Conservation (phyloP, 2,329 filamentous ascomycete genomes). For the Plenodomus lindquistii region DNA sequence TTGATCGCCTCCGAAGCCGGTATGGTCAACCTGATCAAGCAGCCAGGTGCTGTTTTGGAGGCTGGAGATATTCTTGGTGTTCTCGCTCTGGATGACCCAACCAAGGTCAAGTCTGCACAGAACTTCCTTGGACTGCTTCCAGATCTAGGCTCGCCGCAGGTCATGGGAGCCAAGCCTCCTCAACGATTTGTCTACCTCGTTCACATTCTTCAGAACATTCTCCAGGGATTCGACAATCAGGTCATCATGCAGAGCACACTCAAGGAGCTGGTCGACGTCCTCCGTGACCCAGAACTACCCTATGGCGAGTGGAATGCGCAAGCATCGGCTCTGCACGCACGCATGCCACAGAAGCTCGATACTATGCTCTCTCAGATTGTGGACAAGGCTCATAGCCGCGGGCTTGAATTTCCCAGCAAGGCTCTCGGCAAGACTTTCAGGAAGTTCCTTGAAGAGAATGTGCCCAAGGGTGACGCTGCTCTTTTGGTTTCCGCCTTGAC, state of each 20-base stretch:
- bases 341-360: slow-evolving; percentile 95
- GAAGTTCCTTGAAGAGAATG: slow-evolving; percentile 87
- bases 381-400: slow-evolving; percentile 76
- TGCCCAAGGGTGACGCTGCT: slow-evolving; percentile 72
- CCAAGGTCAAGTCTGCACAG: slow-evolving; percentile 93
- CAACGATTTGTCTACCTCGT: slow-evolving; percentile 81
- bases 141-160: slow-evolving; percentile 79
- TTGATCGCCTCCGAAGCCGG: slow-evolving; percentile 93
- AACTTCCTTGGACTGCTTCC: slow-evolving; percentile 91
- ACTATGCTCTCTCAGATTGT: slow-evolving; percentile 80
- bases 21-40: slow-evolving; percentile 97
- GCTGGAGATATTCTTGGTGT: slow-evolving; percentile 99
- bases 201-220: slow-evolving; percentile 81
- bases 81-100: slow-evolving; percentile 90
- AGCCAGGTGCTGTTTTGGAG: slow-evolving; percentile 95
- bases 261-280: slow-evolving; percentile 85
- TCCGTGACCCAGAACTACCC: slow-evolving; percentile 86
- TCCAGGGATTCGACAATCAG: slow-evolving; percentile 94
- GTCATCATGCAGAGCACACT: slow-evolving; percentile 89
- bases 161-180: slow-evolving; percentile 87
- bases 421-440: slow-evolving; percentile 79
- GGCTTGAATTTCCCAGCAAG: slow-evolving; percentile 90
- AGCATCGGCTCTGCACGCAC: slow-evolving; percentile 92
- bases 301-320: slow-evolving; percentile 97
- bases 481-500: slow-evolving; percentile 72